Evolutionary conservation across 441 rosid species (phyloP), one percentile per base, ranked within the genome.

Genomic region (Populus tomentosa): DNA sequence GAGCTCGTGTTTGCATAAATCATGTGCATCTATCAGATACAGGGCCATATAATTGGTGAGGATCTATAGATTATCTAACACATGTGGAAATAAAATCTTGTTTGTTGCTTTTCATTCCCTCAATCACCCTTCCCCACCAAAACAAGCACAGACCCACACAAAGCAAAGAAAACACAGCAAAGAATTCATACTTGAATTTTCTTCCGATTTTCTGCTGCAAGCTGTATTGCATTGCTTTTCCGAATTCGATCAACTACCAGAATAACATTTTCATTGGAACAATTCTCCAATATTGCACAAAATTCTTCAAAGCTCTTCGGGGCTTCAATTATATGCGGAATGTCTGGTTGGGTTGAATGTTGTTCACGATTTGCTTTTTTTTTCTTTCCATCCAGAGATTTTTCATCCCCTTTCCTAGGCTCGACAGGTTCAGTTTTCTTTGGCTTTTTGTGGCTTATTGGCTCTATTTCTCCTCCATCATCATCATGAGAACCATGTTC

Each of bases 131-230:
- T 16, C 75, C 16, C 61, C 70, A 14, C 56, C 1, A 40, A 13
- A 32, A 42, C 33, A 50, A 4, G 28, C 9, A 36, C 6, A 33
- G 1, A 67, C 21, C 70, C 7, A 69, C 5, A 61, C 20, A 63
- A 7, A 66, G 4, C 33, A 68, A 24, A 21, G 5, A 46, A 50
- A 8, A 32, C 10, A 70, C 13, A 69, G 66, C 40, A 69, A 59
- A 80, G 6, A n/a, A 77, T 78, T n/a, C 84, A 42, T 89, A 92
- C 98, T 85, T 94, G 99, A 87, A 94, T 92, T 84, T 94, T 95
- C 87, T 91, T 95, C 70, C 97, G 88, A 85, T 95, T 95, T 88
- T 90, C 98, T 66, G 94, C 95, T 53, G 92, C 92, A 72, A 92
- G 90, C 77, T 89, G 87, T 80, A 91, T 90, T 69, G 97, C 89